phyloP scores from a whole-genome alignment of 495 filamentous ascomycete species.

The Penicillium canescens region DNA sequence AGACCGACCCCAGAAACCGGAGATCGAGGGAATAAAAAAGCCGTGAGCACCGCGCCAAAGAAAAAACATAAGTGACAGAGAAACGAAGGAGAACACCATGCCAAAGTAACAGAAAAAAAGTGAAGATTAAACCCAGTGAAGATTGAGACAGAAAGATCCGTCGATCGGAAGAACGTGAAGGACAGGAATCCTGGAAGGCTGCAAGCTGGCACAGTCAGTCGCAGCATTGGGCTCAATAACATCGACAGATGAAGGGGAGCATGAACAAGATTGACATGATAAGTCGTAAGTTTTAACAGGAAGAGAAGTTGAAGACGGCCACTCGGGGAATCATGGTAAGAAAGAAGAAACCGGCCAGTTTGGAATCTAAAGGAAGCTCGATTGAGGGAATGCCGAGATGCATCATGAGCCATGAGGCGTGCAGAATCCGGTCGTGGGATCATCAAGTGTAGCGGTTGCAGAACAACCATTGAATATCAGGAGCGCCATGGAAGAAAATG shows the following conservation, averaged over 20 bases:
- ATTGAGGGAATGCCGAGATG: conserved; percentile 20
- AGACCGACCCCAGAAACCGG: conserved; percentile 14
- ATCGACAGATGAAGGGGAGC: conserved; percentile 24
- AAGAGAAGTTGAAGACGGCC: conserved; percentile 10
- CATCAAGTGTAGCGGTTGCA: conserved; percentile 24
- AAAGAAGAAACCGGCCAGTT: conserved; percentile 15
- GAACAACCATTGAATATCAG: conserved; percentile 16
- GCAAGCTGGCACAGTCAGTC: conserved; percentile 2
- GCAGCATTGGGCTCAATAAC: conserved; percentile 19
- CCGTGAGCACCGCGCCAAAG: conserved; percentile 22
- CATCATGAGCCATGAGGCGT: conserved; percentile 26
- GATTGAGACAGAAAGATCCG: conserved; percentile 11
- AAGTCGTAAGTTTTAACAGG: conserved; percentile 31
- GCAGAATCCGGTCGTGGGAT: conserved; percentile 27
- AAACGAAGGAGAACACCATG: conserved; percentile 28
- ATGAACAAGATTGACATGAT: conserved; percentile 30
- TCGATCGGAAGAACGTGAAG: conserved; percentile 2
- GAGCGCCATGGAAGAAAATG: conserved; percentile 15
- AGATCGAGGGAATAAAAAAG: conserved; percentile 18
- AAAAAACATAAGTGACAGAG: conserved; percentile 21
- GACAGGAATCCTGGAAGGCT: conserved; percentile 10
- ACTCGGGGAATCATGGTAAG: conserved; percentile 8
- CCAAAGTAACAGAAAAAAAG: conserved; percentile 15
- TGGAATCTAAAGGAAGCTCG: conserved; percentile 18
- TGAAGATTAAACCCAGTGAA: conserved; percentile 18